phyloP scores from a whole-genome alignment of 83 land plant species.

The Thuja plicata region DNA sequence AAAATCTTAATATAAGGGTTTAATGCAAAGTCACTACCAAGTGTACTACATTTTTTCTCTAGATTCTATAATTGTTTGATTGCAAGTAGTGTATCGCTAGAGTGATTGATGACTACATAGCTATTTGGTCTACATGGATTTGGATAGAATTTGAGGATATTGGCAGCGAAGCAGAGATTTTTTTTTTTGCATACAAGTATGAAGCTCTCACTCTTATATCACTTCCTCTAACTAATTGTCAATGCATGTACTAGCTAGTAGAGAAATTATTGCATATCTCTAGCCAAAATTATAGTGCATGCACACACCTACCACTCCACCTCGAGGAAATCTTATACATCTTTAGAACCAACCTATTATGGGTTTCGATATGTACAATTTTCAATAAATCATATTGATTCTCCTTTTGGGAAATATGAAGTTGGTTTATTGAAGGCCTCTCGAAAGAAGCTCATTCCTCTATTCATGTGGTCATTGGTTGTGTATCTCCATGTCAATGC shows the following conservation, averaged over 20 bases:
- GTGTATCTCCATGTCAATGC: too few relatives aligned
- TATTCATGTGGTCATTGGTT: too few relatives aligned
- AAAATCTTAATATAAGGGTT: too few relatives aligned
- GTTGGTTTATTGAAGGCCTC: not conserved
- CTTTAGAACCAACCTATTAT: not conserved
- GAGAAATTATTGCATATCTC: not conserved
- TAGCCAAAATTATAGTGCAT: not conserved
- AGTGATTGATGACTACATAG: not conserved
- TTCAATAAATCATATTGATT: not conserved
- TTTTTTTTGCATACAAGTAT: not conserved
- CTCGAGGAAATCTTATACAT: not conserved
- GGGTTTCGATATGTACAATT: not conserved
- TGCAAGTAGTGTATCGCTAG: not conserved
- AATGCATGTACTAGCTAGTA: not conserved
- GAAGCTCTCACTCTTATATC: not conserved
- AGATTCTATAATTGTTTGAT: not conserved
- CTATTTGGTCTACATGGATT: not conserved
- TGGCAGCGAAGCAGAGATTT: not conserved
- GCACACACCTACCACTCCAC: not conserved
- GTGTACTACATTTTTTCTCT: not conserved
- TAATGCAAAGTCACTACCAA: too few relatives aligned
- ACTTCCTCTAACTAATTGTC: not conserved
- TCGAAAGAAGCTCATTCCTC: not conserved
- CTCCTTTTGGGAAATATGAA: not conserved
- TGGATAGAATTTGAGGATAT: not conserved